phyloP scores from a whole-genome alignment of 352 stramenopile genomes.

The Thraustotheca clavata region DNA sequence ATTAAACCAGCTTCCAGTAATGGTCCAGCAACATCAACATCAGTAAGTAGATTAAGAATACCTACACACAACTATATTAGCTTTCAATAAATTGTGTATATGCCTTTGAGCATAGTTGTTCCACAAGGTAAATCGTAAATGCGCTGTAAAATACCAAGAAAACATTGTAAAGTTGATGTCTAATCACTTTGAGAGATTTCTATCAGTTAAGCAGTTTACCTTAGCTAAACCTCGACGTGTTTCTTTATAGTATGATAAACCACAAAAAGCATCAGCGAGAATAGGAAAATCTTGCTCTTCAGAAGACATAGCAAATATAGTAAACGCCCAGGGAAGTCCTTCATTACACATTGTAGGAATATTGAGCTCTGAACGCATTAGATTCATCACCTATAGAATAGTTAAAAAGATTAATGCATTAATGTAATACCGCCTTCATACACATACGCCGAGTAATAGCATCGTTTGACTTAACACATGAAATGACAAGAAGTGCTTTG shows the following conservation, averaged over 20 bases:
- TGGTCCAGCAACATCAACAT: background rate
- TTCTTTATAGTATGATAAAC: constrained; percentile 40
- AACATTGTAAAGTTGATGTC: constrained; percentile 11
- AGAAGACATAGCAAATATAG: constrained; percentile 46
- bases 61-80: background rate
- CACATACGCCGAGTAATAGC: constrained; percentile 62
- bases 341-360: constrained; percentile 58
- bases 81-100: background rate
- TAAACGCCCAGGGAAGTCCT: constrained; percentile 60
- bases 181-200: background rate
- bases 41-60: constrained; percentile 20
- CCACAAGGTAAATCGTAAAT: constrained; percentile 14
- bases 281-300: constrained; percentile 50
- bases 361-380: constrained; percentile 38
- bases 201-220: background rate
- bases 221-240: constrained; percentile 45
- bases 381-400: constrained; percentile 36
- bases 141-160: constrained; percentile 16
- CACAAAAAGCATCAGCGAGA: constrained; percentile 54
- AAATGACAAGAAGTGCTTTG: constrained; percentile 77
- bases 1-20: constrained; percentile 10
- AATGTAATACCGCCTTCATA: constrained; percentile 34
- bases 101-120: constrained; percentile 18
- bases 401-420: background rate
- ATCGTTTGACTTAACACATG: constrained; percentile 76